Evolutionary conservation across 2,329 filamentous ascomycete genomes (phyloP).

Genomic region (Colletotrichum eremochloae): DNA sequence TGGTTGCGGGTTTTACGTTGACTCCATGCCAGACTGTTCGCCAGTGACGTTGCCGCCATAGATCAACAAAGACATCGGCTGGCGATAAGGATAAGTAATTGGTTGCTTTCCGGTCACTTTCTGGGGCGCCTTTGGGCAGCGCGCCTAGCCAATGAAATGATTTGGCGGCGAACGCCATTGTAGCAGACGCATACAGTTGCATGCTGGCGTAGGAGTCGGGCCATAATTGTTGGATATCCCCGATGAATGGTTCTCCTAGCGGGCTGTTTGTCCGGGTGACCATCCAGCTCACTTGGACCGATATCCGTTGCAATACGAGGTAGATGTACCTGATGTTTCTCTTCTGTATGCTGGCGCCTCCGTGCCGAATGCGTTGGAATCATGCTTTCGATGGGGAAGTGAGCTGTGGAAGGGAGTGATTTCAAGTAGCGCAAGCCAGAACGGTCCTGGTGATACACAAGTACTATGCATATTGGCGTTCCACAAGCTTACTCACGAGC

Average conservation of each 20-base stretch:
- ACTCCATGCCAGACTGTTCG: background rate
- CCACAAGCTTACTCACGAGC: constrained; percentile 26
- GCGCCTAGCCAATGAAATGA: background rate
- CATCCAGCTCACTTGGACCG: background rate
- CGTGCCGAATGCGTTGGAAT: background rate
- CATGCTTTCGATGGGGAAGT: too few species aligned
- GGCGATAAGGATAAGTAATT: background rate
- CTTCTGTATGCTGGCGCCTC: background rate
- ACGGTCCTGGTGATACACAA: background rate
- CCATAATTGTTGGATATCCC: background rate
- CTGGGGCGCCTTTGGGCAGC: background rate
- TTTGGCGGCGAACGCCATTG: constrained; percentile 17
- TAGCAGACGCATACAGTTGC: constrained; percentile 20
- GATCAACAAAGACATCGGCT: constrained; percentile 12
- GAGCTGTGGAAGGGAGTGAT: background rate
- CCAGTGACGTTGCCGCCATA: constrained; percentile 15
- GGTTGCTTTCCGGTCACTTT: background rate
- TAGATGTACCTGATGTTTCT: background rate
- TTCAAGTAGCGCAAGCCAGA: background rate
- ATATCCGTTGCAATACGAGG: background rate
- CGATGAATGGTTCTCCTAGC: background rate
- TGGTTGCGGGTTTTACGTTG: constrained; percentile 8
- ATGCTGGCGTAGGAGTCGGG: constrained; percentile 4
- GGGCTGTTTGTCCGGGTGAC: background rate
- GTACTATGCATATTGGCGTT: background rate